Evolutionary conservation across 805 yeast species (phyloP), one percentile per base, ranked within the genome.

Genomic region (Kodamaea kakaduensis): DNA sequence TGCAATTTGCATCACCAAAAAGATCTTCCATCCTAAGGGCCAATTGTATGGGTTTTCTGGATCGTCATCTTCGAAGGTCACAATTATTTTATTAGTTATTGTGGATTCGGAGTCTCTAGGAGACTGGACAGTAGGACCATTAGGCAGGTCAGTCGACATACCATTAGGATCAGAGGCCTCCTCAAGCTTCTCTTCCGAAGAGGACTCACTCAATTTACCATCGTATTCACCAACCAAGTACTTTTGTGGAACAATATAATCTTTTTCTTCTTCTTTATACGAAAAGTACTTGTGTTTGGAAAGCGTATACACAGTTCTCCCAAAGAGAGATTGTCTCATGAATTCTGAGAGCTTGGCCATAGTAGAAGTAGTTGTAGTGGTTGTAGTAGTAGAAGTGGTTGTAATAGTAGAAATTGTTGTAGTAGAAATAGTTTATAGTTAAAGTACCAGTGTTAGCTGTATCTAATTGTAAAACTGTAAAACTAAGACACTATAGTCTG

Each of bases 11-110:
- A 51, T 5, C 4, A 69, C 50, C 25, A 72, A 59, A 18, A 71
- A 31, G 3, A 52, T 23, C 47, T 72, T 75, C 34, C 65, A 60
- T 20, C 39, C 31, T 0, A 50, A 18, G 0, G 78, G 61, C 85
- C 85, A 79, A 48, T 75, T 76, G 14, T 56, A 48, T 1, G 86
- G 85, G 44, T 73, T 56, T 38, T 71, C 77, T 1, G 77, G 73
- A 46, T 77, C 83, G 34, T 68, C 69, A 4, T 60, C 69, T 24
- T 64, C 66, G 65, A 63, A 62, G 4, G 43, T 44, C 9, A 52
- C 56, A 6, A 52, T 18, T 3, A 56, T 43, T 19, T 34, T 27
- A 17, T 23, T 25, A 9, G 12, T 14, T 20, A 15, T 18, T 3
- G 31, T 26, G 6, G 36, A 6, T 19, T 14, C 10, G 2, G 31